Evolutionary conservation across 169 alveolate genomes (phyloP), one percentile per base, ranked within the genome.

Genomic region (Plasmodium inui): DNA sequence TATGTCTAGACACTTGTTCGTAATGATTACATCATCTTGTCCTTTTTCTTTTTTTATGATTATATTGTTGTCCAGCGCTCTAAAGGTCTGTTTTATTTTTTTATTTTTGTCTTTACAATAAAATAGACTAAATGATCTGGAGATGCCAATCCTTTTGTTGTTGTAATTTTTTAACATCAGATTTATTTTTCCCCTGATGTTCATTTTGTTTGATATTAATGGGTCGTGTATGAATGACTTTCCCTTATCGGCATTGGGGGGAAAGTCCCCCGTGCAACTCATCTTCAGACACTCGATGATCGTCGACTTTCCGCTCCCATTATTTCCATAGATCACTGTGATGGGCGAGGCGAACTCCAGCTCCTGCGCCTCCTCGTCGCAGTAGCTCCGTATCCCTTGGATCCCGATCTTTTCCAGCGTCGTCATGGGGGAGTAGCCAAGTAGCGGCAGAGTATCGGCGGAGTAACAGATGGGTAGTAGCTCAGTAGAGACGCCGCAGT

Each of bases 231-330:
- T 85, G 93, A 98, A 99, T 39, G 98, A 97, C 84, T 98, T 98
- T 17, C 99, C 99, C 74, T 98, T 97, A 32, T 97, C 97, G 14
- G 99, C 98, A 86, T 98, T 97, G 22, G 99, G 99, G 17, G 99
- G 99, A 94, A 98, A 96, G 32, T 98, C 98, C 6, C 99, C 99
- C 26, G 99, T 96, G 46, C 99, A 97, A 46, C 98, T 98, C 95
- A 97, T 96, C 84, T 98, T 98, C 55, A 98, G 96, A 93, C 99
- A 98, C 95, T 99, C 99, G 37, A 99, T 98, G 79, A 99, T 97
- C 7, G 99, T 99, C 97, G 99, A 98, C 95, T 98, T 99, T 7
- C 99, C 99, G 37, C 99, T 98, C 39, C 99, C 99, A 96, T 99
- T 99, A 70, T 98, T 99, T 55, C 99, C 99, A 19, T 98, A 99